A percentile compares a stretch with the other conserved stretches of the same genome.
phyloP scores from a whole-genome alignment of 176 grass and related monocot species.

The Phoenix dactylifera region DNA sequence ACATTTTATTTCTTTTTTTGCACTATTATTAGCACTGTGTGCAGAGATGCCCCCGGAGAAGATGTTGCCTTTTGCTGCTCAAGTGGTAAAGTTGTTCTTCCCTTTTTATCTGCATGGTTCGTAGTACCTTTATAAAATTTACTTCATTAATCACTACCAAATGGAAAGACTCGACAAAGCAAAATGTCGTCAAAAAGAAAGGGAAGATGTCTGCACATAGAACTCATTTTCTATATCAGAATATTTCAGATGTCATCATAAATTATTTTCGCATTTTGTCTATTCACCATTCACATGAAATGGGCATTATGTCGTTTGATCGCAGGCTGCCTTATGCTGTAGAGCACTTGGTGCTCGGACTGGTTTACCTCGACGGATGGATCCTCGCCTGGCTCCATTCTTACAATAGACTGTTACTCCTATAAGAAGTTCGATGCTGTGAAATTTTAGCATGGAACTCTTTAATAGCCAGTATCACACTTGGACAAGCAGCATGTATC shows the following conservation, averaged over 20 bases:
- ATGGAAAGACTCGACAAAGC: too few relatives aligned
- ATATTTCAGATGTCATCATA: too few relatives aligned
- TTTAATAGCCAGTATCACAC: too few relatives aligned
- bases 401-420: background rate
- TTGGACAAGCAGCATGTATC: too few relatives aligned
- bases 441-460: too few relatives aligned
- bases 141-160: background rate
- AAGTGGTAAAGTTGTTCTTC: conserved; percentile 33
- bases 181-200: too few relatives aligned
- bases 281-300: too few relatives aligned
- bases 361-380: conserved; percentile 25
- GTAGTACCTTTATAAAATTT: background rate
- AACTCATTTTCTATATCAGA: too few relatives aligned
- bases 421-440: too few relatives aligned
- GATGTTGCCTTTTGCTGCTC: conserved; percentile 38
- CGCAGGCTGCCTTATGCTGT: conserved; percentile 28
- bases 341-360: conserved; percentile 13
- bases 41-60: conserved; percentile 21
- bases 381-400: conserved; percentile 26
- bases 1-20: background rate
- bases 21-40: conserved; percentile 21
- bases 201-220: too few relatives aligned
- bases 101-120: background rate
- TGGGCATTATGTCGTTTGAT: background rate
- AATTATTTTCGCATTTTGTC: too few relatives aligned